These are phyloP conservation scores for Kazachstania taianensis DNA, from an alignment of 805 yeast genomes.

Conservation along the genomic window DNA sequence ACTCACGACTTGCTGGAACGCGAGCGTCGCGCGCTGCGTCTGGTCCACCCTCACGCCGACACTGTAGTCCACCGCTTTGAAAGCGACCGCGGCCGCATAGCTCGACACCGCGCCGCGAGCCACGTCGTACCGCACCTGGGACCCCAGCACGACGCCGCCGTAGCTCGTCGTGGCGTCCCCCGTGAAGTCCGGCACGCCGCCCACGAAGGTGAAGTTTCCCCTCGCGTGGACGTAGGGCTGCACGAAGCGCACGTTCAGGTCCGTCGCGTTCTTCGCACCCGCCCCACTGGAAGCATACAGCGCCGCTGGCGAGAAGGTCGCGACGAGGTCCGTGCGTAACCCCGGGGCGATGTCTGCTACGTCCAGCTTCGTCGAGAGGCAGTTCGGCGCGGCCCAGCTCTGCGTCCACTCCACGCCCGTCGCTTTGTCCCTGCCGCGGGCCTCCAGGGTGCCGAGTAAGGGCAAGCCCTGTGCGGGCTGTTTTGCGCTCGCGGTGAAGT, in stretches of 20 bases:
- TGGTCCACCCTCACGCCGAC: slow-evolving; percentile 62
- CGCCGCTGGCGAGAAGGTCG: slow-evolving; percentile 78
- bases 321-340: slow-evolving; percentile 82
- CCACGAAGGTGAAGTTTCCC: slow-evolving; percentile 83
- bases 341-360: slow-evolving; percentile 89
- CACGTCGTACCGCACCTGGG: slow-evolving; percentile 93
- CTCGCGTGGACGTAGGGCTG: slow-evolving; percentile 91
- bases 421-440: slow-evolving; percentile 85
- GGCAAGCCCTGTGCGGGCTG: slow-evolving; percentile 64
- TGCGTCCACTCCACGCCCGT: slow-evolving; percentile 89
- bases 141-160: slow-evolving; percentile 95
- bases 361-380: slow-evolving; percentile 86
- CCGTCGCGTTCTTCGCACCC: slow-evolving; percentile 30
- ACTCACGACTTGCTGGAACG: slow-evolving; percentile 91
- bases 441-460: slow-evolving; percentile 81
- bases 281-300: slow-evolving; percentile 52
- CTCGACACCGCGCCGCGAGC: slow-evolving; percentile 84
- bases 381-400: slow-evolving; percentile 95
- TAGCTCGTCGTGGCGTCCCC: slow-evolving; percentile 93
- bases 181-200: slow-evolving; percentile 84
- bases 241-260: slow-evolving; percentile 79
- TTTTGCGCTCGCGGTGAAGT: slow-evolving; percentile 90
- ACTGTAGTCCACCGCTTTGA: slow-evolving; percentile 79
- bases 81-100: slow-evolving; percentile 89
- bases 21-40: slow-evolving; percentile 82